Base-by-base conservation (phyloP, 2,329 filamentous ascomycete species). In the Aspergillus novofumigatus region DNA sequence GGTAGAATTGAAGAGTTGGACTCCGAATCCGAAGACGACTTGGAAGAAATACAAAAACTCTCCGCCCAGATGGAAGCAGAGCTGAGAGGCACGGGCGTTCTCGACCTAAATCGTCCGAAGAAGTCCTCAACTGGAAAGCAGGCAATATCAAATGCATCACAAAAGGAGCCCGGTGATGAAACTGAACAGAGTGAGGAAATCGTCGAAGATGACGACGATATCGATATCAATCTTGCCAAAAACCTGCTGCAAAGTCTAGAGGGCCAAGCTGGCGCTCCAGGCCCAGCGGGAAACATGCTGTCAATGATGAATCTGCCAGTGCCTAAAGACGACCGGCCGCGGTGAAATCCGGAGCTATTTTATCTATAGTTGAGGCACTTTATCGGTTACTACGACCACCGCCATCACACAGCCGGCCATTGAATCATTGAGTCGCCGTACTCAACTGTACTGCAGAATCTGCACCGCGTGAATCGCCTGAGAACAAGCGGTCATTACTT, bases 221-320 rank as follows among this genome's bases (percentile, higher is more conserved):
- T 94, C 28, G 90, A 97, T 69, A 89, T 92, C 64, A 93, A 94
- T 60, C 80, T 99, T 25, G 92, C 90, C 20, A 91, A 89, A 72
- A 97, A 97, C 67, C 79, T 99, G 54, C 79, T 99, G 1, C 91
- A 97, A 72, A 93, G 91, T 66, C 92, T 99, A 75, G 95, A 96
- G 69, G 88, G 90, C 17, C 93, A 97, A 72, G 91, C 81, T 20
- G 94, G 94, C 11, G 84, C 89, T 79, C 81, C 91, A 32, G 94
- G 94, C 0, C 94, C 94, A 0, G 89, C 90, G 2, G 87, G 92
- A 0, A 97, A 97, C 70, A 78, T 99, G 59, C 81, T 99, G 67
- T 88, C 87, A 6, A 83, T 95, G 76, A 89, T 97, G 87, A 92
- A 92, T 0, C 79, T 97, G 62, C 82, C 84, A 44, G 78, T 97